phyloP scores from a whole-genome alignment of 78 protist species.

The Polysphondylium violaceum region DNA sequence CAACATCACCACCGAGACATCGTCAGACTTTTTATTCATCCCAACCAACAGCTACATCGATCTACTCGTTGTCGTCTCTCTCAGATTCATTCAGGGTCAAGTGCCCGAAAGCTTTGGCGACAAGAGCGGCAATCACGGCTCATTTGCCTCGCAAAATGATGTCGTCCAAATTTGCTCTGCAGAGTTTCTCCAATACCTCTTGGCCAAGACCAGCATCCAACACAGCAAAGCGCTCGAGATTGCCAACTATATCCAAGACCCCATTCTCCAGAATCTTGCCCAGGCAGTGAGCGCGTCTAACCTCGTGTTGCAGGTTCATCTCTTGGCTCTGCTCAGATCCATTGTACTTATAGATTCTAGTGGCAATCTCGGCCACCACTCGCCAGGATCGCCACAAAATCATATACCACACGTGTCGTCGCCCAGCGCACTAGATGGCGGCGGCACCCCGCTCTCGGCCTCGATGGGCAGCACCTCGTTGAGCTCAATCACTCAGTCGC shows the following conservation, averaged over 20 bases:
- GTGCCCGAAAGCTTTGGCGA: slow-evolving; percentile 8
- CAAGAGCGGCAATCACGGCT: background rate
- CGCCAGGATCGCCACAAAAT: background rate
- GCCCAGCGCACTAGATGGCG: background rate
- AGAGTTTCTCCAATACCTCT: slow-evolving; percentile 62
- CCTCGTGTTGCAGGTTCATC: slow-evolving; percentile 74
- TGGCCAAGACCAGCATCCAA: slow-evolving; percentile 41
- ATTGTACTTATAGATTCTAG: slow-evolving; percentile 55
- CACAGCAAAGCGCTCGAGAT: slow-evolving; percentile 49
- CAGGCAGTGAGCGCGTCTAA: slow-evolving; percentile 65
- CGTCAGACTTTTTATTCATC: slow-evolving; percentile 64
- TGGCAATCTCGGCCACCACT: background rate
- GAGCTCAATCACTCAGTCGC: slow-evolving; percentile 59
- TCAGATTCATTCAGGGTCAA: slow-evolving; percentile 66
- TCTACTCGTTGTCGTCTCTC: slow-evolving; percentile 54
- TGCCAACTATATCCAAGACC: slow-evolving; percentile 75
- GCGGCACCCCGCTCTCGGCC: background rate
- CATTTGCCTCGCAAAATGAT: slow-evolving; percentile 64
- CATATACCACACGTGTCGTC: background rate
- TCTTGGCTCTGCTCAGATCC: slow-evolving; percentile 51
- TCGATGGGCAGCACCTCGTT: slow-evolving; percentile 12
- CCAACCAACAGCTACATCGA: slow-evolving; percentile 74
- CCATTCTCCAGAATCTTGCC: slow-evolving; percentile 63
- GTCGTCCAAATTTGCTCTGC: slow-evolving; percentile 79
- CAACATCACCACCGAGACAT: slow-evolving; percentile 9